Conservation (phyloP, 495 filamentous ascomycete genomes). For the Polyplosphaeria fusca region DNA sequence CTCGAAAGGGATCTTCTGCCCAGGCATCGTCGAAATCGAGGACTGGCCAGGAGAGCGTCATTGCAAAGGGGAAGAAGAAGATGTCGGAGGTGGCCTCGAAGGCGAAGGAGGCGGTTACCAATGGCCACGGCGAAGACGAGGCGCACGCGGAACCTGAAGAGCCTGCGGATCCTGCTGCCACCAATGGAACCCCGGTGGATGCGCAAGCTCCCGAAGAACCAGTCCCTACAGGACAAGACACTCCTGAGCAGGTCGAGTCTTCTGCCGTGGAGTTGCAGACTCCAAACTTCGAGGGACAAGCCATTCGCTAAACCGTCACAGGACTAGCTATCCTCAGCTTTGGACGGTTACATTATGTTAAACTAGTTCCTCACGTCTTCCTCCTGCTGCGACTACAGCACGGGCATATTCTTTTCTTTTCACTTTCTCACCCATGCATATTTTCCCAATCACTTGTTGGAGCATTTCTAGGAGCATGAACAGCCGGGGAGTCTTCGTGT, state of each 20-base stretch:
- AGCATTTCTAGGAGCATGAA: too few relatives aligned
- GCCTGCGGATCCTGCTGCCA: background rate
- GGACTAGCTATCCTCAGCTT: too few relatives aligned
- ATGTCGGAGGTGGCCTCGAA: conserved; percentile 23
- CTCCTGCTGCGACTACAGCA: too few relatives aligned
- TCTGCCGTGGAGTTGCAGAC: conserved; percentile 19
- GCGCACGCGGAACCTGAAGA: background rate
- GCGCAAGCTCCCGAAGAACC: background rate
- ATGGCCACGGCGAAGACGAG: conserved; percentile 8
- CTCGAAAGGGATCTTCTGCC: conserved; percentile 15
- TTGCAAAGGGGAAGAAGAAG: conserved; percentile 30
- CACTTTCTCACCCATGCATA: too few relatives aligned
- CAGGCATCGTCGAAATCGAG: conserved; percentile 13
- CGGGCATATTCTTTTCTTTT: too few relatives aligned
- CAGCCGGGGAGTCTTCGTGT: too few relatives aligned
- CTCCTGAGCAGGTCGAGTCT: conserved; percentile 16
- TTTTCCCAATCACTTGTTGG: too few relatives aligned
- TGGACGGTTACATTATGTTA: too few relatives aligned
- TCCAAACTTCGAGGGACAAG: conserved; percentile 17
- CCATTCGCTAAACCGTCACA: conserved; percentile 21
- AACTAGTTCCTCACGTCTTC: too few relatives aligned
- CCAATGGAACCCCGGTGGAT: background rate
- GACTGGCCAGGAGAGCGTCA: conserved; percentile 4
- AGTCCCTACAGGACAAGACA: background rate
- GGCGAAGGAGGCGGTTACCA: conserved; percentile 24